phyloP scores from a whole-genome alignment of 805 yeast genomes.

The Yarrowia sp. region DNA sequence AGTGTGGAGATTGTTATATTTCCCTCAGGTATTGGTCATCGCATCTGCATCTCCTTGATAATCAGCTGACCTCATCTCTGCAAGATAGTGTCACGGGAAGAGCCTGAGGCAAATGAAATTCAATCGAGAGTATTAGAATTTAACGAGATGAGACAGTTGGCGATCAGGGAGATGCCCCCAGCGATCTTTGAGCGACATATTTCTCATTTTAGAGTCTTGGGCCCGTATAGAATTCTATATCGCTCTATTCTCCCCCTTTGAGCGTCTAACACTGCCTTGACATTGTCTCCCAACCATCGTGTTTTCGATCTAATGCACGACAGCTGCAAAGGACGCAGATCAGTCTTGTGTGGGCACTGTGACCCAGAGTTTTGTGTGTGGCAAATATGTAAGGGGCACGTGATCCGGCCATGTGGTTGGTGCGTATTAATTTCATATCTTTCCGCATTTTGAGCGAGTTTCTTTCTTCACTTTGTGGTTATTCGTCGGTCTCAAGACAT shows the following conservation, averaged over 20 bases:
- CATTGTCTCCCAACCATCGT: neutral
- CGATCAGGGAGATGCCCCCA: too few relatives aligned
- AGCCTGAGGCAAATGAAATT: neutral
- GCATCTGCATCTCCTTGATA: too few relatives aligned
- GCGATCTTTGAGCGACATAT: too few relatives aligned
- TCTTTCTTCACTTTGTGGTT: neutral
- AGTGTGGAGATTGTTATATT: too few relatives aligned
- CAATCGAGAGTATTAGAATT: neutral
- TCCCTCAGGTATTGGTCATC: too few relatives aligned
- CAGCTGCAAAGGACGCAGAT: neutral
- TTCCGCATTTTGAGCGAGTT: neutral
- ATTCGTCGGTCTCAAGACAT: neutral
- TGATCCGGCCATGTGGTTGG: neutral
- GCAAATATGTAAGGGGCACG: neutral
- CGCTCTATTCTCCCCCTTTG: neutral
- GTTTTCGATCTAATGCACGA: conserved; percentile 4
- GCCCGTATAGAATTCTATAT: too few relatives aligned
- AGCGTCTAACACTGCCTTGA: neutral
- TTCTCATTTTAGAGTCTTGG: too few relatives aligned
- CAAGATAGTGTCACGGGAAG: neutral
- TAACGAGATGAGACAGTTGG: too few relatives aligned
- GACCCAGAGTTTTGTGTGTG: neutral
- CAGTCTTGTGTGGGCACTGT: neutral
- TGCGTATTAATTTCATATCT: neutral
- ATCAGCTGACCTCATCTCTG: neutral